These are phyloP conservation scores for Taiozyma sp. DNA, from an alignment of 1,139 yeast species.

Conservation along the genomic window DNA sequence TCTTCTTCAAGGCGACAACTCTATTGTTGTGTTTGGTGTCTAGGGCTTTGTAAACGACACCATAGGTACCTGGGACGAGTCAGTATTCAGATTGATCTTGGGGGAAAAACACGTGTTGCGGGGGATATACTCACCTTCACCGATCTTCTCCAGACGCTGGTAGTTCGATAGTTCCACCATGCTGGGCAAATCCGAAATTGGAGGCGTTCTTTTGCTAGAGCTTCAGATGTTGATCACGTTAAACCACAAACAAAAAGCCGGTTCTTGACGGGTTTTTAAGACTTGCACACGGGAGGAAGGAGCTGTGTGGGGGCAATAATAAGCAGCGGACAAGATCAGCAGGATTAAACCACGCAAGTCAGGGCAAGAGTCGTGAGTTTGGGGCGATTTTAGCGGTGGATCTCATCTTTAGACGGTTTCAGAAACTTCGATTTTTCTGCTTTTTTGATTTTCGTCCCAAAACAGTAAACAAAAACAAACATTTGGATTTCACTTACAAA, in stretches of 20 bases:
- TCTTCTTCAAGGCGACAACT: constrained; percentile 91
- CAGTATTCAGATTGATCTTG: neutral
- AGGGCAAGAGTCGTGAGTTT: neutral
- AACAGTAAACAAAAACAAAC: constrained; percentile 14
- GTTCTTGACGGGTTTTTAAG: neutral
- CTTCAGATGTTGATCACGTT: neutral
- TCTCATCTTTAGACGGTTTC: neutral
- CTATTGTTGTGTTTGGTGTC: constrained; percentile 88
- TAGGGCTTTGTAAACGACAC: constrained; percentile 95
- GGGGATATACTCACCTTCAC: constrained; percentile 62
- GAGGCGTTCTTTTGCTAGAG: neutral
- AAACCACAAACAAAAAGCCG: neutral
- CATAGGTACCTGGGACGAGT: constrained; percentile 64
- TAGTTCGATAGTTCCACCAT: constrained; percentile 90
- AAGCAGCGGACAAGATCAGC: neutral
- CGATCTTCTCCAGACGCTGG: constrained; percentile 92
- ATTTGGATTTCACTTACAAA: neutral
- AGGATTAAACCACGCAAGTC: neutral
- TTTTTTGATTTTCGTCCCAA: constrained; percentile 3
- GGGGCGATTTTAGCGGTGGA: neutral
- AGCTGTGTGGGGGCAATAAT: neutral
- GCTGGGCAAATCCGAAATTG: constrained; percentile 1
- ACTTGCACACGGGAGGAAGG: neutral
- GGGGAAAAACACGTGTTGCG: neutral
- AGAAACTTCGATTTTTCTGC: neutral